Evolutionary conservation across 148 eudicot species (phyloP).

Genomic region (Nyssa sinensis): DNA sequence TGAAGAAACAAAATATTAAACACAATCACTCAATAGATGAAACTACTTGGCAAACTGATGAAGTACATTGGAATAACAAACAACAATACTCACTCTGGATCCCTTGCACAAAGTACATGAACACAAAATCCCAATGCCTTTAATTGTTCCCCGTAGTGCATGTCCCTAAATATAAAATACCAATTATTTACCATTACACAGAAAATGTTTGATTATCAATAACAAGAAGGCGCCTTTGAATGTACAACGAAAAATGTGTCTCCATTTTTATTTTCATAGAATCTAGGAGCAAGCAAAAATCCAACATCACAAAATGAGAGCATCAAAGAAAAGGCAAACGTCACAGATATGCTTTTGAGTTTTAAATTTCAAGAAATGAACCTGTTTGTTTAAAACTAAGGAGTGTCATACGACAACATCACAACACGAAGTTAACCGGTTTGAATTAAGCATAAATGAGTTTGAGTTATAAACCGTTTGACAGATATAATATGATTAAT

Average conservation of each 20-base stretch:
- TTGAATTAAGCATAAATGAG: too few relatives aligned
- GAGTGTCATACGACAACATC: too few relatives aligned
- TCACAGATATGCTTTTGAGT: not conserved
- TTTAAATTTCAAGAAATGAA: not conserved
- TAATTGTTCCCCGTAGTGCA: conserved; percentile 58
- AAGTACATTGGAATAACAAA: conserved; percentile 4
- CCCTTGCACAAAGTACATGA: conserved; percentile 75
- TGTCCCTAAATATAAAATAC: conserved; percentile 40
- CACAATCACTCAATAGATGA: not conserved
- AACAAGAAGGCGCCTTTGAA: not conserved
- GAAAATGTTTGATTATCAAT: not conserved
- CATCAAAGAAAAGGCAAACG: conserved; percentile 1
- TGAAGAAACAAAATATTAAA: not conserved
- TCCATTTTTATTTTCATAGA: not conserved
- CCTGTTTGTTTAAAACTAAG: too few relatives aligned
- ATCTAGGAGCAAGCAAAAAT: not conserved
- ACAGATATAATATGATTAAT: too few relatives aligned
- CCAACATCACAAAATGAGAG: not conserved
- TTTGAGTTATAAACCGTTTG: too few relatives aligned
- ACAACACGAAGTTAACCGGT: too few relatives aligned
- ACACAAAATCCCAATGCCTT: conserved; percentile 73
- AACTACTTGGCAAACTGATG: not conserved
- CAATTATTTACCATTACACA: not conserved
- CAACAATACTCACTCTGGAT: conserved; percentile 52
- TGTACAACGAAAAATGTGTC: not conserved